A percentile compares a stretch with the other conserved stretches of the same genome.
Evolutionary conservation across 169 alveolate genomes (phyloP).

Genomic region (Plasmodium sp.): DNA sequence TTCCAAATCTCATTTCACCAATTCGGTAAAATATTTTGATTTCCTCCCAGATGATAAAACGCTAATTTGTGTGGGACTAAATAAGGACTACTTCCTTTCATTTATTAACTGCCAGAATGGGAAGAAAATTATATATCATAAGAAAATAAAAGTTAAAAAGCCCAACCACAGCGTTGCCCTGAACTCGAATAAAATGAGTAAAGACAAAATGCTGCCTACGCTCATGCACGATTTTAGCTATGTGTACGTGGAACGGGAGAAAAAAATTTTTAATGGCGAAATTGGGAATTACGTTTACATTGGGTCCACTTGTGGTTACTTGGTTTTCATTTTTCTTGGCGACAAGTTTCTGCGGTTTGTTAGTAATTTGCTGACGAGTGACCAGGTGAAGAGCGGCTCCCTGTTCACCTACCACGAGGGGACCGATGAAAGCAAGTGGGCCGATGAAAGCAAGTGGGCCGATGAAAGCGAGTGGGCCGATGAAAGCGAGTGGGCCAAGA

Average conservation of each 20-base stretch:
- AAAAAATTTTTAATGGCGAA: conserved; percentile 43
- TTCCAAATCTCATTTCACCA: conserved; percentile 29
- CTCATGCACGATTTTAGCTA: conserved; percentile 49
- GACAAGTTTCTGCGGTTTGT: conserved; percentile 33
- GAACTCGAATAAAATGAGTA: not conserved
- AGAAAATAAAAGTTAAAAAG: conserved; percentile 41
- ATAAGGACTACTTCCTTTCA: conserved; percentile 64
- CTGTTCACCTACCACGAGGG: conserved; percentile 22
- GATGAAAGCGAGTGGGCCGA: not conserved
- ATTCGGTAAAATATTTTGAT: conserved; percentile 53
- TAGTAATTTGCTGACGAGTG: conserved; percentile 12
- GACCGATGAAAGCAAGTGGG: not conserved
- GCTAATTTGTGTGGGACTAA: conserved; percentile 49
- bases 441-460: not conserved
- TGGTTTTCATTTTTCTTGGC: conserved; percentile 43
- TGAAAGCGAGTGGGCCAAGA: not conserved
- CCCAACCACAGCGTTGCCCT: not conserved
- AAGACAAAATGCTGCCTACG: not conserved
- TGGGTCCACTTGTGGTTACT: conserved; percentile 64
- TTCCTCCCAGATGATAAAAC: conserved; percentile 58
- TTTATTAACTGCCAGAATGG: conserved; percentile 48
- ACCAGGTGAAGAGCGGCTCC: conserved; percentile 28
- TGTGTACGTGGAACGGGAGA: conserved; percentile 42
- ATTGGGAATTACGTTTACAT: conserved; percentile 33
- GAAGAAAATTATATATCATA: conserved; percentile 28